Base-by-base conservation (phyloP, 306 rosid genomes). In the Mimosa pudica region DNA sequence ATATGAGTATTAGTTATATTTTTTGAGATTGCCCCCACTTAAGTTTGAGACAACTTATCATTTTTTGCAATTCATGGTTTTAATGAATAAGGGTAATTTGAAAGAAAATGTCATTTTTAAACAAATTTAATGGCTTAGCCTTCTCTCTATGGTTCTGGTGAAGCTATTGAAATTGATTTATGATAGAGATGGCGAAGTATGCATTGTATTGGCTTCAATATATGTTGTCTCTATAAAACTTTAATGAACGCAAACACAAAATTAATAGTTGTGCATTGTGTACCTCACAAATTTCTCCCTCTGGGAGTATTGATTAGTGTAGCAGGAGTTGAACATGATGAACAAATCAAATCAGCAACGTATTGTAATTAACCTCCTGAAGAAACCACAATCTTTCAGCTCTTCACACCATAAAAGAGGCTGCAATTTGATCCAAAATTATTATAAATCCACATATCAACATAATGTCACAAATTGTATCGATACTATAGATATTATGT, bases 241-340 rank as follows among this genome's bases (percentile, higher is more conserved):
- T 70, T 38, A 70, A 11, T 70, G 70, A 8, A 20, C 10, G 2
- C 30, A n/a, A 20, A 55, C 10, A 18, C 61, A 13, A 3, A n/a
- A 38, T 38, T 16, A 67, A 42, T 36, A 45, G 52, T 45, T 46
- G 68, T 75, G 42, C 8, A 60, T 60, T 67, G 4, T 38, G 55
- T 88, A 88, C 91, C 91, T 88, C 62, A 85, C 91, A 84, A 88
- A 88, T 76, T 81, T 85, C 66, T 88, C 88, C 80, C 79, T 88
- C 35, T 85, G 87, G 77, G 86, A 86, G 71, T 81, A 87, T 71
- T 89, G 76, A 77, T 88, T 48, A 48, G 12, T 85, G 83, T 81
- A 85, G 84, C 83, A 77, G 45, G 75, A 78, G 24, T 77, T 86
- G 78, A 88, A 88, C 91, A 88, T 88, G 18, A 69, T 88, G 85